phyloP scores from a whole-genome alignment of 495 filamentous ascomycete genomes.

The Tuber borchii region DNA sequence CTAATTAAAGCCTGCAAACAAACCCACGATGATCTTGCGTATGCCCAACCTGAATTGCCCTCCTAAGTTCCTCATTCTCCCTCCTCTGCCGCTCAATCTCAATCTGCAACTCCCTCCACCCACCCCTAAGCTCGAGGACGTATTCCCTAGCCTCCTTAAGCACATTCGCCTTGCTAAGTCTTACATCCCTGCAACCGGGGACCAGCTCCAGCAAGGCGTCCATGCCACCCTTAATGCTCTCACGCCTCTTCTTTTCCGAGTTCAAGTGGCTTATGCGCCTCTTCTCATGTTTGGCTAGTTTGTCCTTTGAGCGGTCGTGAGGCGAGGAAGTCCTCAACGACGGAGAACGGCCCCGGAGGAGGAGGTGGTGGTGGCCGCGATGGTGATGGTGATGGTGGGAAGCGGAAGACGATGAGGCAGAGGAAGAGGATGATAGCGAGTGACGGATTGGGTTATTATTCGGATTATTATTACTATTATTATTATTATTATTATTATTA shows the following conservation, averaged over 20 bases:
- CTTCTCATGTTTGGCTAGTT: constrained; percentile 40
- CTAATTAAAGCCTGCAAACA: constrained; percentile 23
- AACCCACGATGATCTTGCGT: constrained; percentile 31
- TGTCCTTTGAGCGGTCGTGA: constrained; percentile 28
- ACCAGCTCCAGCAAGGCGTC: constrained; percentile 40
- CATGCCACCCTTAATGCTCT: constrained; percentile 43
- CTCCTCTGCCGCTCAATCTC: constrained; percentile 28
- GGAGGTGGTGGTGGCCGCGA: constrained; percentile 18
- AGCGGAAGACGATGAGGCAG: constrained; percentile 18
- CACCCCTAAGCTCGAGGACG: constrained; percentile 32
- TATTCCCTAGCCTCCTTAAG: constrained; percentile 38
- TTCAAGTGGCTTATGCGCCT: constrained; percentile 39
- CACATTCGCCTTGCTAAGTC: constrained; percentile 40
- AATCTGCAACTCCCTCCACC: constrained; percentile 19
- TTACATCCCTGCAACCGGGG: constrained; percentile 34
- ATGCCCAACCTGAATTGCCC: constrained; percentile 25
- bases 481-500: not conserved
- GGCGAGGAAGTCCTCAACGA: constrained; percentile 21
- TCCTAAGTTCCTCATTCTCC: constrained; percentile 34
- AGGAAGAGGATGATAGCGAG: constrained; percentile 6
- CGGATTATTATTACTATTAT: not conserved
- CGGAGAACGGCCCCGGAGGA: constrained; percentile 15
- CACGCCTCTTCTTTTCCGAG: constrained; percentile 41
- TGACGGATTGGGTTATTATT: not conserved
- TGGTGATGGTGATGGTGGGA: constrained; percentile 21